phyloP scores from a whole-genome alignment of 139 green algal species.

The Coelastrella sp. region DNA sequence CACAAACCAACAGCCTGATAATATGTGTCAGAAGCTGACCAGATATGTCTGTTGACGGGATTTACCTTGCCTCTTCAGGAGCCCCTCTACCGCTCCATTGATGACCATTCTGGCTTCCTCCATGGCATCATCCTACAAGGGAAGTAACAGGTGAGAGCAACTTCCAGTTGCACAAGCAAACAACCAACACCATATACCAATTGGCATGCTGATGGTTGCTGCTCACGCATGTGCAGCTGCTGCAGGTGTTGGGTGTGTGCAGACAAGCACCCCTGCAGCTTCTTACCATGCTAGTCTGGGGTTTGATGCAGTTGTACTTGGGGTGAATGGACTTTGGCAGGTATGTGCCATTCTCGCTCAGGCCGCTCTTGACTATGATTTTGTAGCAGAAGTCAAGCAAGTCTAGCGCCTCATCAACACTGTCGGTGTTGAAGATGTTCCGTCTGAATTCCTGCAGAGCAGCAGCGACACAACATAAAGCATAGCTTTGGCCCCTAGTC shows the following conservation, averaged over 20 bases:
- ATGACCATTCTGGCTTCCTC: constrained; percentile 50
- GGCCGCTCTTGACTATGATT: constrained; percentile 25
- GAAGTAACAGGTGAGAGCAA: neutral
- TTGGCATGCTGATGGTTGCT: too few species aligned
- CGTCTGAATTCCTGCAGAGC: constrained; percentile 40
- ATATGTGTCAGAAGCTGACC: neutral
- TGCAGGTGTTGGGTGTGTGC: too few species aligned
- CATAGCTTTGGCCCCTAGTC: neutral
- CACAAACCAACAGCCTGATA: neutral
- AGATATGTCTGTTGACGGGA: neutral
- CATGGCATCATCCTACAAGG: constrained; percentile 44
- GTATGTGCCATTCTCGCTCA: constrained; percentile 47
- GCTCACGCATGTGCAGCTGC: too few species aligned
- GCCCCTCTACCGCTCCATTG: constrained; percentile 46
- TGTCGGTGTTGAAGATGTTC: constrained; percentile 47
- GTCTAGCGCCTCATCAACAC: constrained; percentile 44
- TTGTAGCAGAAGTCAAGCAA: constrained; percentile 44
- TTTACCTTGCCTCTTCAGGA: constrained; percentile 52
- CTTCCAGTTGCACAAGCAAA: neutral
- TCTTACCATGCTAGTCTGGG: constrained; percentile 13
- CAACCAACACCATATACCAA: too few species aligned
- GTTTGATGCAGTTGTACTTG: constrained; percentile 39
- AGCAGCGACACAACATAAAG: neutral
- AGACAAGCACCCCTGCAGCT: neutral
- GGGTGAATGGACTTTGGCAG: constrained; percentile 43